Evolutionary conservation across 352 stramenopile genomes (phyloP).

Genomic region (Phytopythium mirpurense): DNA sequence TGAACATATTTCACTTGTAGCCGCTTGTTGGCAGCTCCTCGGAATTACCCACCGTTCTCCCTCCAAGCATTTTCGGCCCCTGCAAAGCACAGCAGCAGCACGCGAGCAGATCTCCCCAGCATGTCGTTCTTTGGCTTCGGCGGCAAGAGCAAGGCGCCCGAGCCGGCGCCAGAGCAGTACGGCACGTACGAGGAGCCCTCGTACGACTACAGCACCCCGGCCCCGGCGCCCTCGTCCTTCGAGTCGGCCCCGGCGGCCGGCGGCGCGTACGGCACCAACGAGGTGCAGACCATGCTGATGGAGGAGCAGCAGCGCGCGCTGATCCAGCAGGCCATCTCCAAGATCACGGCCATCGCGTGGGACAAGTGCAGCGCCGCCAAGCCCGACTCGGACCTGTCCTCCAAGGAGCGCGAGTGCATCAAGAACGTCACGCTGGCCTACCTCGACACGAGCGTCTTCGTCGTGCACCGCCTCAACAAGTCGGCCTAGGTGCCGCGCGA

Average conservation of each 20-base stretch:
- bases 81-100: too few species aligned
- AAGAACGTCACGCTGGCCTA: conserved; percentile 86
- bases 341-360: conserved; percentile 87
- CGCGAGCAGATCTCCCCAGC: too few species aligned
- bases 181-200: conserved; percentile 59
- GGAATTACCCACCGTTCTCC: too few species aligned
- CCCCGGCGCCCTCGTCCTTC: conserved; percentile 22
- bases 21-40: too few species aligned
- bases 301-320: conserved; percentile 86
- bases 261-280: conserved; percentile 32
- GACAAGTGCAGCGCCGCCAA: conserved; percentile 87
- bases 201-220: conserved; percentile 65
- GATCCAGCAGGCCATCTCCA: conserved; percentile 85
- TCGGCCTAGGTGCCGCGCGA: conserved; percentile 15
- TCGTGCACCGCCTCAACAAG: conserved; percentile 82
- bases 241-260: conserved; percentile 13
- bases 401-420: conserved; percentile 79
- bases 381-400: conserved; percentile 77
- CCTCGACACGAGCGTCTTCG: conserved; percentile 85
- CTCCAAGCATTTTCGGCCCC: too few species aligned
- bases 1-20: too few species aligned
- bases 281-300: conserved; percentile 80
- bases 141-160: conserved; percentile 62
- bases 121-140: conserved; percentile 85
- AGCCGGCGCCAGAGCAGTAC: conserved; percentile 43